Evolutionary conservation across 768 basidiomycete genomes (phyloP).

Genomic region (Termitomyces sp.): DNA sequence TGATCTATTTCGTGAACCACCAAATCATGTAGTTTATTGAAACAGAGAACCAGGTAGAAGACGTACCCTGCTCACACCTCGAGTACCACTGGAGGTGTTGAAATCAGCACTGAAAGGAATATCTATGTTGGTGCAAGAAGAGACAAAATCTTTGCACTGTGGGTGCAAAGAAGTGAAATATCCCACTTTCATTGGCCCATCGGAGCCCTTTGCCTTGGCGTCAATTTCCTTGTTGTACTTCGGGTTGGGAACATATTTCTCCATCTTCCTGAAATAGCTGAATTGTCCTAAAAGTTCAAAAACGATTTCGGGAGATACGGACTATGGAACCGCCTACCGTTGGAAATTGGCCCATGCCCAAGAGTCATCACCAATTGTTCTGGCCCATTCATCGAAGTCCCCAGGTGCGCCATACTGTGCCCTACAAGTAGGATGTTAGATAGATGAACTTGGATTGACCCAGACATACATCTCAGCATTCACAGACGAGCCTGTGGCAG

Average conservation of each 20-base stretch:
- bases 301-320: not conserved
- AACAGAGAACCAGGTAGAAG: not conserved
- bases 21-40: not conserved
- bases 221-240: conserved; percentile 49
- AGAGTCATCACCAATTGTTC: conserved; percentile 45
- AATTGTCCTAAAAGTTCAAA: not conserved
- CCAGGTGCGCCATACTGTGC: conserved; percentile 64
- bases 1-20: conserved; percentile 19
- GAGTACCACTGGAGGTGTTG: conserved; percentile 48
- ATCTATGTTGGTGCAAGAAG: conserved; percentile 47
- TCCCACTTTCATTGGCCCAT: conserved; percentile 53
- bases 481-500: conserved; percentile 50
- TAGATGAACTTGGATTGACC: not conserved
- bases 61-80: conserved; percentile 53
- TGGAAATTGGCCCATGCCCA: conserved; percentile 62
- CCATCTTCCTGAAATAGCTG: conserved; percentile 68
- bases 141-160: conserved; percentile 41
- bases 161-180: conserved; percentile 41
- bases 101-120: conserved; percentile 55
- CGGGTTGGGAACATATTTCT: conserved; percentile 47
- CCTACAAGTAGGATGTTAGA: conserved; percentile 24
- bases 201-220: conserved; percentile 36
- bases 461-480: conserved; percentile 50
- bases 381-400: conserved; percentile 68
- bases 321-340: conserved; percentile 27